These are phyloP conservation scores for Candida mesenterica DNA, from an alignment of 1,139 yeast genomes.

Conservation along the genomic window DNA sequence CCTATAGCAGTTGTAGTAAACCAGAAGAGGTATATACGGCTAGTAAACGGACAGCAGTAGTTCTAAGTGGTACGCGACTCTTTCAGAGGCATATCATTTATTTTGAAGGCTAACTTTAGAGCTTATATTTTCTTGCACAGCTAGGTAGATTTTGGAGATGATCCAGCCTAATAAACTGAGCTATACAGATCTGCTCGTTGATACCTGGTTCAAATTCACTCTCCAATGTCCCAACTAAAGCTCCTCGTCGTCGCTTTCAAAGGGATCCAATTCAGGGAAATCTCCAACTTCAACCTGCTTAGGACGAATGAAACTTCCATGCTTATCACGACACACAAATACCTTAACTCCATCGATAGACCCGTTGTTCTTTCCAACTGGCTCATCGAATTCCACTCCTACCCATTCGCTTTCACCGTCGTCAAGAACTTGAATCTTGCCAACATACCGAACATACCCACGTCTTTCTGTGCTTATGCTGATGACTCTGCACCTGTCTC, in stretches of 20 bases:
- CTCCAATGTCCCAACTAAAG: background rate
- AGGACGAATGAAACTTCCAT: constrained; percentile 55
- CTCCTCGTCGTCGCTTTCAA: constrained; percentile 39
- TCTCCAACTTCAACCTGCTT: constrained; percentile 52
- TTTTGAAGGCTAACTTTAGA: too few relatives aligned
- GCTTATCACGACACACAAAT: constrained; percentile 37
- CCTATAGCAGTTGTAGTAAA: too few relatives aligned
- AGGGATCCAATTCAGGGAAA: constrained; percentile 45
- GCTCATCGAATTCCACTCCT: constrained; percentile 50
- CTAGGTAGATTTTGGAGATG: too few relatives aligned
- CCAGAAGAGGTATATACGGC: too few relatives aligned
- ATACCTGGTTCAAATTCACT: too few relatives aligned
- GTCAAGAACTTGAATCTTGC: constrained; percentile 61
- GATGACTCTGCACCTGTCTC: constrained; percentile 41
- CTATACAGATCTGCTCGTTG: too few relatives aligned
- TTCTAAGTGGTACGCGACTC: too few relatives aligned
- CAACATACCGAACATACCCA: constrained; percentile 68
- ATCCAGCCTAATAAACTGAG: too few relatives aligned
- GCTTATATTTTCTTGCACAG: too few relatives aligned
- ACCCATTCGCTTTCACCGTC: constrained; percentile 42
- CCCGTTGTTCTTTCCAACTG: constrained; percentile 48
- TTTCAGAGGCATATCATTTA: too few relatives aligned
- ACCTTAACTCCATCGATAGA: constrained; percentile 30
- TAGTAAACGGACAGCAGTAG: too few relatives aligned
- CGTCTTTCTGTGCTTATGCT: constrained; percentile 54